Evolutionary conservation across 2,329 filamentous ascomycete species (phyloP).

Genomic region (Nemania serpens): DNA sequence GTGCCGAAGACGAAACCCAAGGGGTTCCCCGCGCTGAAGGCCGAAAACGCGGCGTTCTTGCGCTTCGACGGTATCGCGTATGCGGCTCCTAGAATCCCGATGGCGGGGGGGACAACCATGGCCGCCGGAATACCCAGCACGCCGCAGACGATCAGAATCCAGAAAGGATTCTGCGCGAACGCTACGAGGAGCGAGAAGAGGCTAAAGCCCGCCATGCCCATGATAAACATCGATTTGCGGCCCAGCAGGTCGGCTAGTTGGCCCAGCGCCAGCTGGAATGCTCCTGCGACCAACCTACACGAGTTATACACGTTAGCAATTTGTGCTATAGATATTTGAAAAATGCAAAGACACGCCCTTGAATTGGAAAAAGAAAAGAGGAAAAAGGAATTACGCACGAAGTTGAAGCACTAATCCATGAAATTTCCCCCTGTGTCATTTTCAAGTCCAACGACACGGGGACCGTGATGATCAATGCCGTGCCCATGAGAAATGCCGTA

Average conservation of each 20-base stretch:
- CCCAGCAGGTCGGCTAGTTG: constrained; percentile 69
- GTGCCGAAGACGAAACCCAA: constrained; percentile 49
- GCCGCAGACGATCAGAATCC: constrained; percentile 66
- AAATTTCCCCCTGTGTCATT: constrained; percentile 69
- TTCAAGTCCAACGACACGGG: constrained; percentile 62
- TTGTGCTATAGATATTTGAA: background rate
- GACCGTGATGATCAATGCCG: constrained; percentile 65
- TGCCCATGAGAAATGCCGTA: constrained; percentile 62
- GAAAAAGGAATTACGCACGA: constrained; percentile 48
- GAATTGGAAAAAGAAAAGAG: background rate
- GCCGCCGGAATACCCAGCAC: constrained; percentile 68
- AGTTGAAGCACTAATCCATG: constrained; percentile 68
- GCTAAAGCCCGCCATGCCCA: constrained; percentile 63
- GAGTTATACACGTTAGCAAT: background rate
- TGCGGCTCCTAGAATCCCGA: constrained; percentile 65
- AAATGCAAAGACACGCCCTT: background rate
- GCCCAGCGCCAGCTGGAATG: constrained; percentile 69
- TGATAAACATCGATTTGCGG: constrained; percentile 63
- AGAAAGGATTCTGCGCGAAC: constrained; percentile 62
- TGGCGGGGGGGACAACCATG: constrained; percentile 65
- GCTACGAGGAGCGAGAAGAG: constrained; percentile 61
- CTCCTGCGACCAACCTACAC: constrained; percentile 61
- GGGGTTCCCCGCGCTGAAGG: constrained; percentile 44
- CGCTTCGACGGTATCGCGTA: constrained; percentile 59
- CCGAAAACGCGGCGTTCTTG: constrained; percentile 44